These are phyloP conservation scores for Aureobasidium sp. DNA, from an alignment of 2,329 filamentous ascomycete species.

Conservation along the genomic window DNA sequence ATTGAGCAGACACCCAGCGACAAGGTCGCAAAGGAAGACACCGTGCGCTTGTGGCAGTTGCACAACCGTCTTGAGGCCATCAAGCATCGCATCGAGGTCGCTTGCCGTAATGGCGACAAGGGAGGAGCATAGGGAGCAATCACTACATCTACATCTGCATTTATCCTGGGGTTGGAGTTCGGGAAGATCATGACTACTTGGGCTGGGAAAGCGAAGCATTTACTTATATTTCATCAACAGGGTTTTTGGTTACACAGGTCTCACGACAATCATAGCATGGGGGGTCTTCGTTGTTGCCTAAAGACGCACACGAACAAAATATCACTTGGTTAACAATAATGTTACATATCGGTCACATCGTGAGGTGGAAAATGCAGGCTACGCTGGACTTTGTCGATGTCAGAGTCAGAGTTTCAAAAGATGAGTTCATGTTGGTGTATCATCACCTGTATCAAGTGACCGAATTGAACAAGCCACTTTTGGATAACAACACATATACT, in stretches of 20 bases:
- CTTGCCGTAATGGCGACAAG: background rate
- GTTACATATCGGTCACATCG: background rate
- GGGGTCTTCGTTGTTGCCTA: background rate
- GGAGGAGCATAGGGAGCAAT: background rate
- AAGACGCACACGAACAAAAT: background rate
- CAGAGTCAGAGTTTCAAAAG: background rate
- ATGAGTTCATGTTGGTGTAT: background rate
- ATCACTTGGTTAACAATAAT: background rate
- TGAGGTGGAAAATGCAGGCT: too few species aligned
- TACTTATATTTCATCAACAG: background rate
- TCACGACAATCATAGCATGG: background rate
- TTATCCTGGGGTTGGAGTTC: background rate
- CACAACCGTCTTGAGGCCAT: slow-evolving; percentile 48
- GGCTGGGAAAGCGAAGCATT: background rate
- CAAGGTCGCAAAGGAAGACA: slow-evolving; percentile 33
- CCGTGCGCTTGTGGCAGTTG: slow-evolving; percentile 48
- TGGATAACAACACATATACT: background rate
- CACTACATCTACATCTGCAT: background rate
- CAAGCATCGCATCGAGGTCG: slow-evolving; percentile 48
- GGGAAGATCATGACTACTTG: background rate
- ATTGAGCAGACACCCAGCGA: slow-evolving; percentile 23
- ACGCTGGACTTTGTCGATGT: background rate
- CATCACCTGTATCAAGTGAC: background rate
- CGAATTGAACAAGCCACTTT: too few species aligned
- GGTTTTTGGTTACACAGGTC: background rate